Evolutionary conservation across 805 yeast species (phyloP).

Genomic region (Ogataea paradorogensis): DNA sequence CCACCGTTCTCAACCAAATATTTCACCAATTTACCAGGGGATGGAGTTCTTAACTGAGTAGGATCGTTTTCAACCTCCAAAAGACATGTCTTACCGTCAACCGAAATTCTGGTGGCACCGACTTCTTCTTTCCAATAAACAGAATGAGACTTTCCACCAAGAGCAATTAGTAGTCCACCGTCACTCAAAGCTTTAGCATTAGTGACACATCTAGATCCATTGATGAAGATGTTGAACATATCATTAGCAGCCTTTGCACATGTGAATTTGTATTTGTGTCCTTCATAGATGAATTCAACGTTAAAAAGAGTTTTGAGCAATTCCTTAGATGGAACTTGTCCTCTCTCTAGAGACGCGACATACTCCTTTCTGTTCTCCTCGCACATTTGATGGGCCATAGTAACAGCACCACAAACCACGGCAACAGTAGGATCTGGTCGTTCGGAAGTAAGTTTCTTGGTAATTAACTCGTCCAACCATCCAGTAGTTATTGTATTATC

Average conservation of each 20-base stretch:
- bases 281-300: slow-evolving; percentile 94
- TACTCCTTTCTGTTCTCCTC: slow-evolving; percentile 69
- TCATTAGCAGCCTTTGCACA: slow-evolving; percentile 90
- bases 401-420: slow-evolving; percentile 94
- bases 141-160: slow-evolving; percentile 92
- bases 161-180: slow-evolving; percentile 85
- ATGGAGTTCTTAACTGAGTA: slow-evolving; percentile 96
- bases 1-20: slow-evolving; percentile 95
- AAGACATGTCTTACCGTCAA: slow-evolving; percentile 91
- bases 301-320: slow-evolving; percentile 84
- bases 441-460: slow-evolving; percentile 92
- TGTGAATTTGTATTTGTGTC: slow-evolving; percentile 88
- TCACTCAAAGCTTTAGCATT: slow-evolving; percentile 88
- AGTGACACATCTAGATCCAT: slow-evolving; percentile 87
- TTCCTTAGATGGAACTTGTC: slow-evolving; percentile 88
- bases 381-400: slow-evolving; percentile 85
- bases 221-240: slow-evolving; percentile 82
- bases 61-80: slow-evolving; percentile 97
- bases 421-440: slow-evolving; percentile 92
- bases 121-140: slow-evolving; percentile 98
- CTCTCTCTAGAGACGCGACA: slow-evolving; percentile 78
- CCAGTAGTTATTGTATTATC: slow-evolving; percentile 97
- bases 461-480: slow-evolving; percentile 95
- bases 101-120: slow-evolving; percentile 89
- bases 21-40: slow-evolving; percentile 96